Evolutionary conservation across 805 yeast genomes (phyloP).

Genomic region (Kockiozyma suomiensis): DNA sequence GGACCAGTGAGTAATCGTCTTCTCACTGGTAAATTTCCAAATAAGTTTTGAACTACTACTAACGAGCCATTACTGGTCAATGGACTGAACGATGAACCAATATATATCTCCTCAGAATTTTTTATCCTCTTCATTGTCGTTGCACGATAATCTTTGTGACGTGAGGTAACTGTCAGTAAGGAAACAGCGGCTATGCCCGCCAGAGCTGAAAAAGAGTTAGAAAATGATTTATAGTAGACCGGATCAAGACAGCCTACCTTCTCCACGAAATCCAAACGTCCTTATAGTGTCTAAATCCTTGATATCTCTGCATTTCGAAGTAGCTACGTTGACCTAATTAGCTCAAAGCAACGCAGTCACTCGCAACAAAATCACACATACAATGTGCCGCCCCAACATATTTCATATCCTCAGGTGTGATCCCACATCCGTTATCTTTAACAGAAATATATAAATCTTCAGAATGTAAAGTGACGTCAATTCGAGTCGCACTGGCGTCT

Average conservation of each 20-base stretch:
- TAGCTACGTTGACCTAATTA: constrained; percentile 35
- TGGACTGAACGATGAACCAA: background rate
- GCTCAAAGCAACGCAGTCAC: background rate
- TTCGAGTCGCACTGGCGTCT: constrained; percentile 26
- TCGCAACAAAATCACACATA: background rate
- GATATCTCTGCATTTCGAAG: constrained; percentile 50
- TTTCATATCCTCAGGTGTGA: constrained; percentile 50
- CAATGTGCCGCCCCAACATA: constrained; percentile 47
- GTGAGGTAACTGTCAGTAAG: constrained; percentile 50
- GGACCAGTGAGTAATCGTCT: constrained; percentile 8
- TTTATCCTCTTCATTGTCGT: constrained; percentile 27
- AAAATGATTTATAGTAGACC: background rate
- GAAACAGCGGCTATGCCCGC: constrained; percentile 49
- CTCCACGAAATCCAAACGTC: constrained; percentile 34
- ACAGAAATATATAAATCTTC: constrained; percentile 40
- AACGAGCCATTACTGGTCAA: constrained; percentile 30
- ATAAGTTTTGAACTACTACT: constrained; percentile 34
- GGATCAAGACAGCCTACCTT: too few relatives aligned
- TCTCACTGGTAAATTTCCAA: constrained; percentile 38
- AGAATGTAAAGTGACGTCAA: constrained; percentile 18
- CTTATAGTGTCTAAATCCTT: constrained; percentile 39
- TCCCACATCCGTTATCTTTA: constrained; percentile 67
- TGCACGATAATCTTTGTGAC: constrained; percentile 33
- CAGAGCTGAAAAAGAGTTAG: constrained; percentile 46
- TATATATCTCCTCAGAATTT: constrained; percentile 11